Evolutionary conservation across 2,329 filamentous ascomycete genomes (phyloP).

Genomic region (Ophiostoma pallidulum): DNA sequence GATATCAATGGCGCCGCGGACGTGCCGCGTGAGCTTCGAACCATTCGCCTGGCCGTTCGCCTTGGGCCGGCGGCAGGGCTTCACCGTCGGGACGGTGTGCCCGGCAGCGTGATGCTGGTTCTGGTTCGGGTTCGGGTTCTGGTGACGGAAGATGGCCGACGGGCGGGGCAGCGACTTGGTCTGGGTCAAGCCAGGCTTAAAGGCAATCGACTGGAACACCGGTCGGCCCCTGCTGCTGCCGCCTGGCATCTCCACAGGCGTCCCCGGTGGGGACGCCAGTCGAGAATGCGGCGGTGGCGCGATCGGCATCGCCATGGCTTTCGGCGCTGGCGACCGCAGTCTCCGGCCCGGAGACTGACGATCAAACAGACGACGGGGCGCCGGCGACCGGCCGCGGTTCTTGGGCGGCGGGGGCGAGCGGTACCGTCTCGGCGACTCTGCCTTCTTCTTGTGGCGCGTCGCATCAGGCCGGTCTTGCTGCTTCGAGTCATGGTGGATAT

Average conservation of each 20-base stretch:
- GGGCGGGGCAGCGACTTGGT: constrained; percentile 83
- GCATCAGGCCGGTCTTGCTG: constrained; percentile 41
- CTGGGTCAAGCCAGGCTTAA: constrained; percentile 59
- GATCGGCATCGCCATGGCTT: constrained; percentile 21
- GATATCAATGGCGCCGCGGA: constrained; percentile 92
- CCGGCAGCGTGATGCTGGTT: constrained; percentile 3
- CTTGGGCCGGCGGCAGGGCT: constrained; percentile 20
- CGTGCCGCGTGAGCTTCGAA: constrained; percentile 46
- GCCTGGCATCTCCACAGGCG: constrained; percentile 30
- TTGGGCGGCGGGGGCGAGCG: constrained; percentile 47
- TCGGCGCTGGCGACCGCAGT: constrained; percentile 58
- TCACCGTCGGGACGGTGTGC: no score
- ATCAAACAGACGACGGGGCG: constrained; percentile 51
- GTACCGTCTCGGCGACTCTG: constrained; percentile 51
- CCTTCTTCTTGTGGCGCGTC: constrained; percentile 42
- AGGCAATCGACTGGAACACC: constrained; percentile 35
- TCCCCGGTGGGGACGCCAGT: constrained; percentile 38
- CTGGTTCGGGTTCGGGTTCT: constrained; percentile 12
- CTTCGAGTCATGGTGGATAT: constrained; percentile 51
- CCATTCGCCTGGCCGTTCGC: constrained; percentile 24
- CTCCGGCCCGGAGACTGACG: constrained; percentile 58
- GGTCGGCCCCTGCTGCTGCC: constrained; percentile 26
- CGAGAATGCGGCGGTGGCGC: background rate
- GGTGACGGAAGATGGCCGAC: constrained; percentile 56
- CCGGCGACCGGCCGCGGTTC: constrained; percentile 43